Conservation (phyloP, 2,329 filamentous ascomycete genomes). For the Penicillium nordicum region DNA sequence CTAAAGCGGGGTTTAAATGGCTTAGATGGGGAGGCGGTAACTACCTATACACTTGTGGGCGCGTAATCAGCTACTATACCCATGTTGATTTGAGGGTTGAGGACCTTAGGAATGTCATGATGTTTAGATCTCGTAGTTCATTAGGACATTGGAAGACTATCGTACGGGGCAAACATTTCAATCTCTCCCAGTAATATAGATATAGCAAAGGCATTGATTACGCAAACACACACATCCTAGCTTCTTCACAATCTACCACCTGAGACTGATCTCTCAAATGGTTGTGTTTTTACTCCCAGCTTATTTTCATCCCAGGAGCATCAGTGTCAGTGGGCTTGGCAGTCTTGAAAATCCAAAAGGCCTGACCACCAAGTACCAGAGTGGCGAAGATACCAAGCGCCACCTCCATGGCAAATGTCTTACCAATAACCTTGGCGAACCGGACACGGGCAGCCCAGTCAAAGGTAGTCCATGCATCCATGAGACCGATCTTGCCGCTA, state of each 20-base stretch:
- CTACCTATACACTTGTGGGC: neutral
- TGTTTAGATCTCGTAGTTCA: neutral
- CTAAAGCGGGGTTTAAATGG: conserved; percentile 6
- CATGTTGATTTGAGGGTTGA: neutral
- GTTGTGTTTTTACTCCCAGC: neutral
- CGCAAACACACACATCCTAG: neutral
- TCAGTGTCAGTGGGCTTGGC: conserved; percentile 3
- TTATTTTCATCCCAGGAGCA: neutral
- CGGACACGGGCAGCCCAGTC: conserved; percentile 68
- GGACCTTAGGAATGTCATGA: neutral
- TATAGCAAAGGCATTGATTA: neutral
- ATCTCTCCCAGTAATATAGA: neutral
- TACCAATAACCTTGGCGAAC: conserved; percentile 70
- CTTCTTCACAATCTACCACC: neutral
- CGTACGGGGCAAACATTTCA: neutral
- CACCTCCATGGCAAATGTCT: conserved; percentile 60
- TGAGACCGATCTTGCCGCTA: conserved; percentile 65
- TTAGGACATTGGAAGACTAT: neutral
- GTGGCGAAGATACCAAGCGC: conserved; percentile 48
- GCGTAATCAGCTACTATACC: neutral
- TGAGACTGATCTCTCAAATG: neutral
- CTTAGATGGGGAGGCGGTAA: conserved; percentile 1
- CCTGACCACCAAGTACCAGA: conserved; percentile 52
- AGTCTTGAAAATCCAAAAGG: conserved; percentile 40
- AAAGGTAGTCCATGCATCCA: conserved; percentile 78